These are phyloP conservation scores for Colletotrichum endophyticum DNA, from an alignment of 2,329 filamentous ascomycete species.

Conservation along the genomic window DNA sequence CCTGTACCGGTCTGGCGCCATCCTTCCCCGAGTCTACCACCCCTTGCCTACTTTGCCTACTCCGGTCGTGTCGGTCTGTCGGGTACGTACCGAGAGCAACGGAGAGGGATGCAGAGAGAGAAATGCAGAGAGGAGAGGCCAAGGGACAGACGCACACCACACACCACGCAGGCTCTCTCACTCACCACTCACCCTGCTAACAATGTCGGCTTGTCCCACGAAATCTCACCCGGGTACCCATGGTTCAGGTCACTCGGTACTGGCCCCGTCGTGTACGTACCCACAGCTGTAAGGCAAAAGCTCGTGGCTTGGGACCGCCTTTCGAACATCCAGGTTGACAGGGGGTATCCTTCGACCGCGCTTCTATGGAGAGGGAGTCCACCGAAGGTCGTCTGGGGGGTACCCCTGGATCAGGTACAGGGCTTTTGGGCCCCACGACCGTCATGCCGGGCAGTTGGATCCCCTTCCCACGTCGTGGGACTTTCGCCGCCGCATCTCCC, in stretches of 20 bases:
- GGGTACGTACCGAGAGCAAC: constrained; percentile 2
- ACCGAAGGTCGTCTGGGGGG: constrained; percentile 8
- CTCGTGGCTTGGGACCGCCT: constrained; percentile 7
- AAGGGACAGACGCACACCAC: neutral
- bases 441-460: constrained; percentile 24
- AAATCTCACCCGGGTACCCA: constrained; percentile 1
- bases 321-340: neutral
- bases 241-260: neutral
- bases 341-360: neutral
- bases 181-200: neutral
- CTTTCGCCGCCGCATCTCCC: constrained; percentile 22
- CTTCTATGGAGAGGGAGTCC: constrained; percentile 13
- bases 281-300: constrained; percentile 13
- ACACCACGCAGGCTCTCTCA: neutral
- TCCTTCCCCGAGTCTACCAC: constrained; percentile 19
- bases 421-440: constrained; percentile 21
- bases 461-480: constrained; percentile 18
- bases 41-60: constrained; percentile 16
- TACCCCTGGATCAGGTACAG: constrained; percentile 21
- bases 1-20: constrained; percentile 19
- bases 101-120: neutral
- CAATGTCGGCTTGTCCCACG: neutral
- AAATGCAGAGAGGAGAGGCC: neutral
- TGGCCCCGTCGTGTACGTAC: neutral
- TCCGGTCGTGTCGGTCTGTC: constrained; percentile 8